These are phyloP conservation scores for Tetradesmus obliquus DNA, from an alignment of 139 green algal species.

Conservation along the genomic window DNA sequence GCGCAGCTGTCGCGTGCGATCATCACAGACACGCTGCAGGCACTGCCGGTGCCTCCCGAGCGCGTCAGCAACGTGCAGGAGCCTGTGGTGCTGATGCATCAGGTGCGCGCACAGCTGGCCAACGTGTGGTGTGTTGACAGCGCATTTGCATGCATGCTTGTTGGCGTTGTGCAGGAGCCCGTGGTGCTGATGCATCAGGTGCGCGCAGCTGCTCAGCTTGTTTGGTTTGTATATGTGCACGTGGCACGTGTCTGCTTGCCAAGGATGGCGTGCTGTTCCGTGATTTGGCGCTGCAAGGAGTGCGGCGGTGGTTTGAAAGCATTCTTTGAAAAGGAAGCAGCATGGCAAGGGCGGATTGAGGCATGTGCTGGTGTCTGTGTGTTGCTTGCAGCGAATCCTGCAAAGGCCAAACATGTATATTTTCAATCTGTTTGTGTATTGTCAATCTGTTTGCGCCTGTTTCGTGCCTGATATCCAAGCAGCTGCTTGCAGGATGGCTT, in stretches of 20 bases:
- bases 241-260: background rate
- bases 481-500: too few relatives aligned
- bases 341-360: too few relatives aligned
- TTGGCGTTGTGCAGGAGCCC: slow-evolving; percentile 46
- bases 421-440: too few relatives aligned
- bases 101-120: background rate
- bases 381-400: too few relatives aligned
- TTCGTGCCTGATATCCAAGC: too few relatives aligned
- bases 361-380: too few relatives aligned
- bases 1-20: slow-evolving; percentile 29
- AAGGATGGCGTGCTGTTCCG: too few relatives aligned
- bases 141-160: background rate
- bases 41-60: slow-evolving; percentile 46
- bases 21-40: slow-evolving; percentile 40
- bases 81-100: slow-evolving; percentile 48
- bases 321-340: too few relatives aligned
- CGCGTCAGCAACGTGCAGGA: slow-evolving; percentile 42
- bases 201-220: background rate
- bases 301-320: too few relatives aligned
- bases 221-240: background rate
- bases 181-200: slow-evolving; percentile 45
- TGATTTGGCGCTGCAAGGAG: too few relatives aligned
- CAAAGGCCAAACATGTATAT: too few relatives aligned
- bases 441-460: too few relatives aligned
- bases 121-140: background rate